These are phyloP conservation scores for Salix suchowensis DNA, from an alignment of 345 rosid species.

Conservation along the genomic window DNA sequence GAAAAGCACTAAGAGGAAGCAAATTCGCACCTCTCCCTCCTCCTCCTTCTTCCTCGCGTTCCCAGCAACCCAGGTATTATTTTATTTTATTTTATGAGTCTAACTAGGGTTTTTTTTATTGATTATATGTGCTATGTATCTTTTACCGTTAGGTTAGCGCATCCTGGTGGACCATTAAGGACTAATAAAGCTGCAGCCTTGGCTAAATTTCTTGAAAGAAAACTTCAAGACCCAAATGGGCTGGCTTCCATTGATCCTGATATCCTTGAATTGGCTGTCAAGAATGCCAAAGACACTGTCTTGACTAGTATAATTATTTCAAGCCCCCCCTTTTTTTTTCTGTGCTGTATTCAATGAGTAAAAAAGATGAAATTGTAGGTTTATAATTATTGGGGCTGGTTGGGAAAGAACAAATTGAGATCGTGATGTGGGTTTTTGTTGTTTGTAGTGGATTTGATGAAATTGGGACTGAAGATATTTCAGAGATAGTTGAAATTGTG, in stretches of 20 bases:
- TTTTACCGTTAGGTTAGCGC: slow-evolving; percentile 56
- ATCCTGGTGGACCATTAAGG: slow-evolving; percentile 90
- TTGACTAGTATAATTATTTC: slow-evolving; percentile 35
- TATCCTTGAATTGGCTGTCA: slow-evolving; percentile 73
- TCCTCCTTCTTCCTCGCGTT: slow-evolving; percentile 35
- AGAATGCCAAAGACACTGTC: slow-evolving; percentile 61
- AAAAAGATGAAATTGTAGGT: no score
- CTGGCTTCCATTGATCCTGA: slow-evolving; percentile 65
- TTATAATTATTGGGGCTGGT: no score
- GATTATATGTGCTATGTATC: neutral
- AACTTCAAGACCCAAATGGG: slow-evolving; percentile 80
- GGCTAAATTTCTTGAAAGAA: slow-evolving; percentile 85
- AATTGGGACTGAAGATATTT: no score
- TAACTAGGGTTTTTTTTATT: neutral
- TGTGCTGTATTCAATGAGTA: neutral
- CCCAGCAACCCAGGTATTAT: slow-evolving; percentile 50
- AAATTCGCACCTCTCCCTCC: slow-evolving; percentile 90
- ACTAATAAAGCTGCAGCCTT: slow-evolving; percentile 93
- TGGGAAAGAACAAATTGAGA: no score
- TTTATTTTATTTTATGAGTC: neutral
- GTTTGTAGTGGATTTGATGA: no score
- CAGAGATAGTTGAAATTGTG: no score
- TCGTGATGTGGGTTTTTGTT: no score
- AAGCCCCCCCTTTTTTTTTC: neutral
- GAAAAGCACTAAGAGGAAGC: slow-evolving; percentile 87